Base-by-base conservation (phyloP, 2,329 filamentous ascomycete species). In the Metarhizium anisopliae region DNA sequence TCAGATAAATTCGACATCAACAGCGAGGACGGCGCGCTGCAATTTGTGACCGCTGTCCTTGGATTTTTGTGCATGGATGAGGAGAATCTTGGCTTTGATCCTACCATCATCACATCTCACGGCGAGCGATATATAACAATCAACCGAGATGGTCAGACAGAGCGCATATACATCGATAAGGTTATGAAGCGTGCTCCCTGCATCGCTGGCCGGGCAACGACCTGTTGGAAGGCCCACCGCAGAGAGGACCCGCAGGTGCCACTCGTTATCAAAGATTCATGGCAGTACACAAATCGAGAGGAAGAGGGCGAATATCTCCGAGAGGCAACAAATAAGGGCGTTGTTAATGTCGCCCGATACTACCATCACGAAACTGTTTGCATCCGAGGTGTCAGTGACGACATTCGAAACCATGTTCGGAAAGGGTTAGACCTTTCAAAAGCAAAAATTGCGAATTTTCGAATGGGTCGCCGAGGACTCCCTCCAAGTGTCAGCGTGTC, bases 221-320 rank as follows among this genome's bases (percentile, higher is more conserved):
- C 69, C 18, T 78, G 68, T 54, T 78, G 70, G 74, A 74, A 72
- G 65, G 75, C 70, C 14, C 62, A 77, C 67, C 65, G 56, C 43
- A 60, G 74, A 54, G 64, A 57, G 47, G 59, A 73, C 47, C 58
- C 59, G 20, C 16, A 62, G 36, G 64, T 53, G 30, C 64, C 62
- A 3, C 64, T 78, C 59, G 68, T 78, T 16, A 67, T 77, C 55
- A 79, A 78, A 59, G 71, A 76, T 58, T 75, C 69, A 2, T 77
- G 68, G 72, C 70, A 18, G 18, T 18, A 18, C 18, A 18, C 18
- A 18, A 18, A 18, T 18, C 18, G 18, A 18, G 18, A 18, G 2
- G 71, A 77, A 49, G 72, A 77, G 61, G 72, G 74, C 51, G 61
- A 71, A 11, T 56, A 77, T 40, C 59, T 78, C 6, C 52, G 51